Percentiles rank a stretch among this genome's conserved stretches.
These are phyloP conservation scores for Scheffersomyces titani DNA, from an alignment of 1,139 yeast genomes.

Conservation along the genomic window DNA sequence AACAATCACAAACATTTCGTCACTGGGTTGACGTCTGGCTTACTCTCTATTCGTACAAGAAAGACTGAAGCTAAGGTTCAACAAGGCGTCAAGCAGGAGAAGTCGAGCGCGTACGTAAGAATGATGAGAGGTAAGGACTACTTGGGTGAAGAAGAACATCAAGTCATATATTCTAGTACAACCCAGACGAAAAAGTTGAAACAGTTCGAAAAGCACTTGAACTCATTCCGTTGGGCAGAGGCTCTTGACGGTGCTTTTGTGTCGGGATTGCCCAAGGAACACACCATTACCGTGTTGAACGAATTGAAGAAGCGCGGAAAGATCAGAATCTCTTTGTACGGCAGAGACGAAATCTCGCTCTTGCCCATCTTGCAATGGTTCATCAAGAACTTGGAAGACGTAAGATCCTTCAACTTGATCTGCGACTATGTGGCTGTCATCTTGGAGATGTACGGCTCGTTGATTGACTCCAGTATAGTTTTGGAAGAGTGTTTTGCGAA, in stretches of 20 bases:
- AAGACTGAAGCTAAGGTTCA: constrained; percentile 63
- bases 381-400: constrained; percentile 72
- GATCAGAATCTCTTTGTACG: constrained; percentile 71
- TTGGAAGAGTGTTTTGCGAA: constrained; percentile 69
- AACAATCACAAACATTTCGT: constrained; percentile 76
- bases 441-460: constrained; percentile 73
- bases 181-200: constrained; percentile 60
- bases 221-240: constrained; percentile 88
- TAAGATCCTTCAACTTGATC: constrained; percentile 69
- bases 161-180: constrained; percentile 59
- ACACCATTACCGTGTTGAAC: constrained; percentile 75
- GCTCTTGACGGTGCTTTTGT: constrained; percentile 86
- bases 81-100: constrained; percentile 50
- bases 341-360: constrained; percentile 81
- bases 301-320: constrained; percentile 90
- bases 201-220: constrained; percentile 79
- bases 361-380: constrained; percentile 90
- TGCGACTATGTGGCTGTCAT: constrained; percentile 85
- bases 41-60: constrained; percentile 84
- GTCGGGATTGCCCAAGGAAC: constrained; percentile 75
- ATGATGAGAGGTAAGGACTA: constrained; percentile 92
- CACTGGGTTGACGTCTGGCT: constrained; percentile 91
- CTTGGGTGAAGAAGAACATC: constrained; percentile 84
- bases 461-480: constrained; percentile 76
- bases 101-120: constrained; percentile 60